A percentile compares a stretch with the other conserved stretches of the same genome.
Conservation (phyloP, 768 basidiomycete genomes). For the Mycena galopus region DNA sequence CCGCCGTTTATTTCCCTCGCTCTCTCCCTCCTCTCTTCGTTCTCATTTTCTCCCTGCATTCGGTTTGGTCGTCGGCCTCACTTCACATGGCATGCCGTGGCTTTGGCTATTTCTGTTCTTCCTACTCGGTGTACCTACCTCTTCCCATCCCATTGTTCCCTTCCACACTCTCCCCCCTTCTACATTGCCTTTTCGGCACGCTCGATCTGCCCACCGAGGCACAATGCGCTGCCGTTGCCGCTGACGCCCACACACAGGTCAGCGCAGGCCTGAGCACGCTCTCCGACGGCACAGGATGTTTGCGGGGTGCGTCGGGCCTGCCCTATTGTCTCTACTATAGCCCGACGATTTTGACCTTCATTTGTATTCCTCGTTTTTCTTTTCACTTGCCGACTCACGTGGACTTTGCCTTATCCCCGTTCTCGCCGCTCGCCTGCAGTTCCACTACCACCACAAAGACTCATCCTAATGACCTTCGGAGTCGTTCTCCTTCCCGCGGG, state of each 20-base stretch:
- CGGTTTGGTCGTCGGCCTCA: too few species aligned
- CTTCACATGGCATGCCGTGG: too few species aligned
- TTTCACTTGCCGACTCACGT: background rate
- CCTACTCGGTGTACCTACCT: too few species aligned
- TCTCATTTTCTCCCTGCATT: too few species aligned
- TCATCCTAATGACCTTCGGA: conserved; percentile 88
- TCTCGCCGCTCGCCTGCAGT: background rate
- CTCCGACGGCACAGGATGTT: conserved; percentile 70
- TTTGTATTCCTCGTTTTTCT: background rate
- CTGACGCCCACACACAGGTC: conserved; percentile 7
- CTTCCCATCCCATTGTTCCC: background rate
- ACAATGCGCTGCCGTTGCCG: background rate
- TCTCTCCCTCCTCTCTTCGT: background rate
- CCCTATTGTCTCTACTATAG: background rate
- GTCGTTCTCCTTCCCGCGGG: conserved; percentile 78
- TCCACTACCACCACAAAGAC: conserved; percentile 47
- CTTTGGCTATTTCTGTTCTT: too few species aligned
- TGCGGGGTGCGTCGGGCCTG: conserved; percentile 64
- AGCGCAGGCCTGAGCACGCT: conserved; percentile 25
- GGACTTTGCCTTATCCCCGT: background rate
- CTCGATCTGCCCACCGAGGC: too few species aligned
- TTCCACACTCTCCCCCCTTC: too few species aligned
- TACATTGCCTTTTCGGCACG: too few species aligned
- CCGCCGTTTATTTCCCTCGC: background rate
- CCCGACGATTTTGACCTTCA: background rate